These are phyloP conservation scores for Neurospora sublineolata DNA, from an alignment of 495 filamentous ascomycete species.

Conservation along the genomic window DNA sequence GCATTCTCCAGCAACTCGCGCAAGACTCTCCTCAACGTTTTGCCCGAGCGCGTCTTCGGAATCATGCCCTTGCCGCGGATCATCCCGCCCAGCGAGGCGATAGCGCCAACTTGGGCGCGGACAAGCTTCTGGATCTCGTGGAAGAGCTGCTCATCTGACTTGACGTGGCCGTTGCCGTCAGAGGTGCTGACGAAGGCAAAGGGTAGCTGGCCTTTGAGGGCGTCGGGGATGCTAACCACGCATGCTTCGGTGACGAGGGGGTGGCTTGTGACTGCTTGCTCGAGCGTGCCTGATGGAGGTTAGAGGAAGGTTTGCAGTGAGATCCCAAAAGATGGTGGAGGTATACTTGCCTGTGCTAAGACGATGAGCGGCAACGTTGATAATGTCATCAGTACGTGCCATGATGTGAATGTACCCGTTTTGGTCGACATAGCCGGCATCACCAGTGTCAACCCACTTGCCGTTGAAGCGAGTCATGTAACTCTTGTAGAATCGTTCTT, in stretches of 20 bases:
- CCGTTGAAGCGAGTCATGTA: conserved; percentile 74
- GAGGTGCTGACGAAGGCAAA: conserved; percentile 70
- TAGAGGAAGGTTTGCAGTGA: not conserved
- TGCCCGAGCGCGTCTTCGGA: conserved; percentile 79
- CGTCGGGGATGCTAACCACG: conserved; percentile 74
- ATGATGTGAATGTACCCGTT: conserved; percentile 81
- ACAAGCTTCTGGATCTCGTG: conserved; percentile 53
- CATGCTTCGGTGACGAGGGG: conserved; percentile 67
- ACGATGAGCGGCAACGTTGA: conserved; percentile 89
- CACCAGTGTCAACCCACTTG: conserved; percentile 79
- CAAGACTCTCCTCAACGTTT: conserved; percentile 72
- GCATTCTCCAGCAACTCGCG: conserved; percentile 68
- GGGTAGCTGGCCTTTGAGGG: conserved; percentile 78
- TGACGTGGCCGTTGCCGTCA: conserved; percentile 8
- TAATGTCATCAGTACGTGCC: conserved; percentile 81
- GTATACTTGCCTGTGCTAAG: conserved; percentile 66
- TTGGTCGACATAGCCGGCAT: conserved; percentile 73
- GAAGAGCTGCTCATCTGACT: conserved; percentile 35
- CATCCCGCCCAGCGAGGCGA: conserved; percentile 73
- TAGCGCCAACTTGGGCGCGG: conserved; percentile 75
- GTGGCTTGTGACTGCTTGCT: conserved; percentile 79
- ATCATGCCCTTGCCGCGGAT: conserved; percentile 83
- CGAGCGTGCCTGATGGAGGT: conserved; percentile 53
- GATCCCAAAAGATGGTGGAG: not conserved
- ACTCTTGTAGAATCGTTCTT: conserved; percentile 67